A percentile compares a stretch with the other conserved stretches of the same genome.
phyloP scores from a whole-genome alignment of 2,329 filamentous ascomycete species.

The Trichoderma breve region DNA sequence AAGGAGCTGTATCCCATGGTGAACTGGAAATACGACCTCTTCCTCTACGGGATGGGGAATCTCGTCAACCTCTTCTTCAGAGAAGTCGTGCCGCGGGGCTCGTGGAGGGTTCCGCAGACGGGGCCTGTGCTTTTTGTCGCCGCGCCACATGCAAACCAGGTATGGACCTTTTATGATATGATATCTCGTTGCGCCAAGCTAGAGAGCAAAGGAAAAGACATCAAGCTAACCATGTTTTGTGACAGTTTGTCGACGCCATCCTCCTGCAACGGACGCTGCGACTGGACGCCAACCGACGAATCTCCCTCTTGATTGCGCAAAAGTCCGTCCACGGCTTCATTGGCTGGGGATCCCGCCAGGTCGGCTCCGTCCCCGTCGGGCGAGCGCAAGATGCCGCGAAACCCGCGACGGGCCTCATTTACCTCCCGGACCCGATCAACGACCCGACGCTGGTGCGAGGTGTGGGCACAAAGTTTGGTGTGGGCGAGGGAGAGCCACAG shows the following conservation, averaged over 20 bases:
- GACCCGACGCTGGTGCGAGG: conserved; percentile 79
- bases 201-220: neutral
- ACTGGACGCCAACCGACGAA: conserved; percentile 80
- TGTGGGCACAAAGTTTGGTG: conserved; percentile 78
- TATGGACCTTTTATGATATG: conserved; percentile 39
- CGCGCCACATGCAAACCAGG: conserved; percentile 94
- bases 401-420: conserved; percentile 74
- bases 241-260: conserved; percentile 88
- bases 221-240: neutral
- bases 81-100: conserved; percentile 90
- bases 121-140: conserved; percentile 94
- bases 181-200: neutral
- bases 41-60: conserved; percentile 75
- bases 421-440: conserved; percentile 82
- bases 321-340: conserved; percentile 96
- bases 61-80: conserved; percentile 96
- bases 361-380: conserved; percentile 89
- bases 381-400: conserved; percentile 87
- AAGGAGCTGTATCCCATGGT: conserved; percentile 68
- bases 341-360: conserved; percentile 78
- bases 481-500: conserved; percentile 66
- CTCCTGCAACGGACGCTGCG: conserved; percentile 89
- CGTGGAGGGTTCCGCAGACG: conserved; percentile 87
- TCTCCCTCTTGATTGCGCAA: conserved; percentile 89
- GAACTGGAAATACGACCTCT: conserved; percentile 72